phyloP scores from a whole-genome alignment of 1,284 basidiomycete species.

The Thelephora terrestris region DNA sequence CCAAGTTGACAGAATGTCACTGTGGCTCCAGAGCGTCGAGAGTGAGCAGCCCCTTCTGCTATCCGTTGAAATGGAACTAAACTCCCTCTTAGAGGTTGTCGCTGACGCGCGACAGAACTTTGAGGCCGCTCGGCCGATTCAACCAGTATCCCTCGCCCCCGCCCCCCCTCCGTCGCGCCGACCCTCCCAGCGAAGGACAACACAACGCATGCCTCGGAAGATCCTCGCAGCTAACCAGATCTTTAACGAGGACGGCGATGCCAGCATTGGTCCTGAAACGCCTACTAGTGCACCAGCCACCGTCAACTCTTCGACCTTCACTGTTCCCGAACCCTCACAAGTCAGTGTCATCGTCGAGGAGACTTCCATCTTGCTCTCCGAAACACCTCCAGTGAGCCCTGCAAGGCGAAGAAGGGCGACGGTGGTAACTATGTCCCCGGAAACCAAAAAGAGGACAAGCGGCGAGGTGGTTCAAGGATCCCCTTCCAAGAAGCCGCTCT shows the following conservation, averaged over 20 bases:
- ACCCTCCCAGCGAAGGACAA: slow-evolving; percentile 9
- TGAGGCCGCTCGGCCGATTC: slow-evolving; percentile 33
- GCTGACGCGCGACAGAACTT: slow-evolving; percentile 67
- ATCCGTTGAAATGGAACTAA: slow-evolving; percentile 3
- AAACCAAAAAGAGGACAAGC: slow-evolving; percentile 20
- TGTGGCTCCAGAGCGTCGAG: slow-evolving; percentile 72
- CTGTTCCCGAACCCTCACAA: slow-evolving; percentile 7
- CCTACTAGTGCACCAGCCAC: slow-evolving; percentile 7
- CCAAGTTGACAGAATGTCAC: slow-evolving; percentile 54
- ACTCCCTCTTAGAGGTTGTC: slow-evolving; percentile 46
- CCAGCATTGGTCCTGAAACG: slow-evolving; percentile 24
- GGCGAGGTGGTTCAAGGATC: slow-evolving; percentile 27
- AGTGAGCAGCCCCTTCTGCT: slow-evolving; percentile 35
- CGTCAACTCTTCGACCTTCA: slow-evolving; percentile 12
- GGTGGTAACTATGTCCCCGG: slow-evolving; percentile 51
- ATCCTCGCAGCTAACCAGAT: slow-evolving; percentile 62
- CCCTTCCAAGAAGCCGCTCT: slow-evolving; percentile 54
- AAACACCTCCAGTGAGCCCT: slow-evolving; percentile 14
- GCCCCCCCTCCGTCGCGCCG: slow-evolving; percentile 49
- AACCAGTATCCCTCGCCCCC: slow-evolving; percentile 21
- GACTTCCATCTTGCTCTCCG: slow-evolving; percentile 25
- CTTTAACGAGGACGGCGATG: slow-evolving; percentile 38
- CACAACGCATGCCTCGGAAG: slow-evolving; percentile 40
- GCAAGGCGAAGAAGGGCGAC: slow-evolving; percentile 51
- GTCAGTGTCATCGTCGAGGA: slow-evolving; percentile 24